Evolutionary conservation across 805 yeast genomes (phyloP).

Genomic region (Nakazawaea siamensis): DNA sequence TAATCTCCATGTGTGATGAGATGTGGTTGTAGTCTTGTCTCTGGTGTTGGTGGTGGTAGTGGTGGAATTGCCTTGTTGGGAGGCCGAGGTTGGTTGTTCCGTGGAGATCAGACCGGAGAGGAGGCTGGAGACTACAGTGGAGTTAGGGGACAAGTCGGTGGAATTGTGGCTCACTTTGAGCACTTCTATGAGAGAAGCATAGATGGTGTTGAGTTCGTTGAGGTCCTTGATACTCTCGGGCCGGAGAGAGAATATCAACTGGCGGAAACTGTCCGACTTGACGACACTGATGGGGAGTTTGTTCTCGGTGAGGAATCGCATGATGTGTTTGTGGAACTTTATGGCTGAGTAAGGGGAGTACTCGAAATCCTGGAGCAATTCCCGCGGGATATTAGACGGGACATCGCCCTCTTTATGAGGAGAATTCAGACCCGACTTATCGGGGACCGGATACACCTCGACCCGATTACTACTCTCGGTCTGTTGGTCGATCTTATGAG

Average conservation of each 20-base stretch:
- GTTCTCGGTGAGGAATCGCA: slow-evolving; percentile 44
- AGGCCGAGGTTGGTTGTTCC: too few species aligned
- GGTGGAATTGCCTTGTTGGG: too few species aligned
- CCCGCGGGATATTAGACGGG: slow-evolving; percentile 11
- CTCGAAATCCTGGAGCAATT: slow-evolving; percentile 19
- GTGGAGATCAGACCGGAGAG: too few species aligned
- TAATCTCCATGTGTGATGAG: too few species aligned
- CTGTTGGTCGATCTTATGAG: slow-evolving; percentile 38
- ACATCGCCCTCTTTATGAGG: too few species aligned
- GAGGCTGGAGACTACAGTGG: too few species aligned
- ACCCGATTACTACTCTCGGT: slow-evolving; percentile 25
- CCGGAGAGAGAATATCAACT: slow-evolving; percentile 39
- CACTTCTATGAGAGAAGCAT: slow-evolving; percentile 36
- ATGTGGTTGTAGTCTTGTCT: too few species aligned
- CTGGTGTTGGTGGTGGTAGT: too few species aligned
- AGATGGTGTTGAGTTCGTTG: slow-evolving; percentile 35
- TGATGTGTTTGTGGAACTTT: slow-evolving; percentile 42
- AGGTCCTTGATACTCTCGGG: slow-evolving; percentile 37
- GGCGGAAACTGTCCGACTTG: slow-evolving; percentile 44
- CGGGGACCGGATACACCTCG: too few species aligned
- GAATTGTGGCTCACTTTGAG: slow-evolving; percentile 20
- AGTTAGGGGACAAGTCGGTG: too few species aligned
- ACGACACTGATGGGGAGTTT: slow-evolving; percentile 38
- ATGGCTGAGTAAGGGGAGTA: slow-evolving; percentile 36
- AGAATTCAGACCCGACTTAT: too few species aligned